Evolutionary conservation across 768 basidiomycete species (phyloP).

Genomic region (Psilocybe tampanensis): DNA sequence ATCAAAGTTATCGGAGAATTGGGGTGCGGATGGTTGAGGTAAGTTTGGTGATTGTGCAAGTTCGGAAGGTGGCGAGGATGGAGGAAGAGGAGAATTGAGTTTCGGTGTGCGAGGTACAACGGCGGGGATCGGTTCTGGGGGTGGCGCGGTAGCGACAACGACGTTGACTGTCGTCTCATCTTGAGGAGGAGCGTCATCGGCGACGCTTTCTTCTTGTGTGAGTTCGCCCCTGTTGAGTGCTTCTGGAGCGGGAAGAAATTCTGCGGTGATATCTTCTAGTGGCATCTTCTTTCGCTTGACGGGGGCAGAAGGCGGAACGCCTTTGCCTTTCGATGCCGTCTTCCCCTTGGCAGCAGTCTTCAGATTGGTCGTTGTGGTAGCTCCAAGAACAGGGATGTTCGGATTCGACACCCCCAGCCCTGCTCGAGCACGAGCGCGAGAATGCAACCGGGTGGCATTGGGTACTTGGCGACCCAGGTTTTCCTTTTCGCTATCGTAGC

Average conservation of each 20-base stretch:
- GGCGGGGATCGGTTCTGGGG: background rate
- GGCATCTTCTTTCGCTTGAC: conserved; percentile 32
- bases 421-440: conserved; percentile 14
- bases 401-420: conserved; percentile 10
- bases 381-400: conserved; percentile 5
- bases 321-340: conserved; percentile 24
- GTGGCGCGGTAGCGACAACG: conserved; percentile 6
- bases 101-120: conserved; percentile 3
- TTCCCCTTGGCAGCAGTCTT: conserved; percentile 9
- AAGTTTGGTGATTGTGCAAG: conserved; percentile 13
- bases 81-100: conserved; percentile 34
- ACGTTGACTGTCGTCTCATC: conserved; percentile 7
- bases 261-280: conserved; percentile 36
- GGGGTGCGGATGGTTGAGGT: background rate
- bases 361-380: background rate
- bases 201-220: conserved; percentile 3
- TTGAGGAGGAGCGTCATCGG: background rate
- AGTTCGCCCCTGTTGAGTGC: conserved; percentile 27
- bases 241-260: conserved; percentile 30
- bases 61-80: conserved; percentile 35
- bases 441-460: conserved; percentile 16
- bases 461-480: conserved; percentile 7
- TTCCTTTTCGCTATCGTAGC: conserved; percentile 25
- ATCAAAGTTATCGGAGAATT: conserved; percentile 1
- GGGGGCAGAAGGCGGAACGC: conserved; percentile 17